Conservation (phyloP, 352 stramenopile species). For the Aphanomyces astaci region DNA sequence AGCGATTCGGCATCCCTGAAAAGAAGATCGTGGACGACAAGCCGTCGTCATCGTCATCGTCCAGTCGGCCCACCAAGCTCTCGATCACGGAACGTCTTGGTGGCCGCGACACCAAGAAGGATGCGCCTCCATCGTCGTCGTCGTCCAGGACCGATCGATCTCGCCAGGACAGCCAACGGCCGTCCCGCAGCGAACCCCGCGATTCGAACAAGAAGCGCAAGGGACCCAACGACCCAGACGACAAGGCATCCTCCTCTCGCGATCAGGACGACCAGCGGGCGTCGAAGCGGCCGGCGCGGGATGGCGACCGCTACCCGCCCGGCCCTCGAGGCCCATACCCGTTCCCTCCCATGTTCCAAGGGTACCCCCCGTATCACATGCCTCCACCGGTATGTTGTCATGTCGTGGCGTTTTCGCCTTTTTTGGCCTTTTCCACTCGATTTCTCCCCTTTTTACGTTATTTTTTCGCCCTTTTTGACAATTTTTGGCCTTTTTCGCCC, state of each 20-base stretch:
- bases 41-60: too few relatives aligned
- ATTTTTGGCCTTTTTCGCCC: too few relatives aligned
- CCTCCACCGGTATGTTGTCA: conserved; percentile 8
- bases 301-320: background rate
- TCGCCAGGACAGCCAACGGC: conserved; percentile 28
- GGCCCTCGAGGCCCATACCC: background rate
- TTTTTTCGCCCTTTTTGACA: too few relatives aligned
- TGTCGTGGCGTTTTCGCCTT: too few relatives aligned
- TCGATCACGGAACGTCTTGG: conserved; percentile 29
- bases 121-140: too few relatives aligned
- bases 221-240: conserved; percentile 26
- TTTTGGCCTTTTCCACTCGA: too few relatives aligned
- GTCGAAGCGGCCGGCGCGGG: background rate
- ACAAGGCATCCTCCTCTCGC: too few relatives aligned
- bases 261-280: background rate
- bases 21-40: conserved; percentile 8
- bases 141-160: too few relatives aligned
- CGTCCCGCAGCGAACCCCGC: conserved; percentile 23
- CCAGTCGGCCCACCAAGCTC: background rate
- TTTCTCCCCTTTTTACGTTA: too few relatives aligned
- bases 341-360: background rate
- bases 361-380: conserved; percentile 8
- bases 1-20: conserved; percentile 48
- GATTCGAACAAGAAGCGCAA: conserved; percentile 17
- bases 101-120: conserved; percentile 11